Percentiles rank a stretch among this genome's conserved stretches.
Conservation (phyloP, 2,329 filamentous ascomycete genomes). For the Hypoxylon rubiginosum region DNA sequence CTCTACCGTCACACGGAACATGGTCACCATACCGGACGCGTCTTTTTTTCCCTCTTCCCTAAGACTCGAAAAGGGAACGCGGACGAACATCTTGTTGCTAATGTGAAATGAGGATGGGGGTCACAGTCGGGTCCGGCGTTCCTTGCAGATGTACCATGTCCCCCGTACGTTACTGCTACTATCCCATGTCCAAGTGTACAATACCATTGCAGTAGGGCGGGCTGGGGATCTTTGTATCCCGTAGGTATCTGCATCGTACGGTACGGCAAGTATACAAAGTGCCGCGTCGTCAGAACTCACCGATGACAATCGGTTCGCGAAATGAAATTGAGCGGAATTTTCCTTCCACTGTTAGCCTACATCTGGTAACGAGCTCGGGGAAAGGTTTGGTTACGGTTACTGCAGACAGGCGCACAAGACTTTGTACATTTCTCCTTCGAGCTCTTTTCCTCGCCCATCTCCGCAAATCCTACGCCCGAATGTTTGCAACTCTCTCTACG, state of each 20-base stretch:
- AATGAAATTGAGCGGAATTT: slow-evolving; percentile 40
- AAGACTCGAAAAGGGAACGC: slow-evolving; percentile 32
- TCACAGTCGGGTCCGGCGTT: slow-evolving; percentile 37
- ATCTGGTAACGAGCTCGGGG: slow-evolving; percentile 43
- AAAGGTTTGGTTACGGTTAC: slow-evolving; percentile 28
- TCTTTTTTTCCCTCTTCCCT: slow-evolving; percentile 2
- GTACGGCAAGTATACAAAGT: slow-evolving; percentile 10
- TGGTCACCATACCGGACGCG: slow-evolving; percentile 28
- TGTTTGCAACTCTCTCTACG: slow-evolving; percentile 30
- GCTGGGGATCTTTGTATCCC: slow-evolving; percentile 19
- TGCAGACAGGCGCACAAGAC: slow-evolving; percentile 23
- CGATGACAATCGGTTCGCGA: slow-evolving; percentile 38
- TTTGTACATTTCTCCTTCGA: slow-evolving; percentile 27
- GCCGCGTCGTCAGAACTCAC: slow-evolving; percentile 38
- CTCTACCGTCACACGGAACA: slow-evolving; percentile 26
- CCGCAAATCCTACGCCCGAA: slow-evolving; percentile 38
- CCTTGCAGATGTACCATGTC: slow-evolving; percentile 41
- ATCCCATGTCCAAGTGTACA: slow-evolving; percentile 35
- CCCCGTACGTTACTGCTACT: slow-evolving; percentile 33
- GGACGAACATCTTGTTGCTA: slow-evolving; percentile 25
- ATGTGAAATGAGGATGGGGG: slow-evolving; percentile 37
- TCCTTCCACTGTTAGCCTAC: slow-evolving; percentile 29
- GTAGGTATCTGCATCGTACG: slow-evolving; percentile 16
- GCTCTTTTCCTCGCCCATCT: slow-evolving; percentile 37
- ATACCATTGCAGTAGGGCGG: slow-evolving; percentile 15